Conservation (phyloP, 371 early-diverging fungal genomes). For the Batrachochytrium dendrobatidis region DNA sequence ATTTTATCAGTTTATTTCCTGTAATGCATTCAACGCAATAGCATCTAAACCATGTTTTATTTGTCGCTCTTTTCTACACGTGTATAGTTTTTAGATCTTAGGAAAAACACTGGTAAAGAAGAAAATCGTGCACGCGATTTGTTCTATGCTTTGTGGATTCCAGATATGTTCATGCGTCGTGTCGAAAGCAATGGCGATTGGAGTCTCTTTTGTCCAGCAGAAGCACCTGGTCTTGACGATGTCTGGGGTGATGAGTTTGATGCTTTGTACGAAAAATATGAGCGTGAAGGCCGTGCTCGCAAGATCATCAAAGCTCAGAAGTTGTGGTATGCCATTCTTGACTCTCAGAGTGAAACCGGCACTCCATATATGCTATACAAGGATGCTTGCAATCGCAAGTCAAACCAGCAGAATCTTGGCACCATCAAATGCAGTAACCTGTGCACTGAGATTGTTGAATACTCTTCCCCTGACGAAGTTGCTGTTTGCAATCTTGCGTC, state of each 20-base stretch:
- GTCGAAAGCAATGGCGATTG: conserved; percentile 93
- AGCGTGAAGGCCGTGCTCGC: conserved; percentile 76
- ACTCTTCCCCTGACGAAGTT: conserved; percentile 92
- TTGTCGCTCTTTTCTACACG: conserved; percentile 7
- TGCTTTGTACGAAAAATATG: conserved; percentile 84
- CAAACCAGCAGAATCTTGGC: conserved; percentile 95
- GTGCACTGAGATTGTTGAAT: conserved; percentile 93
- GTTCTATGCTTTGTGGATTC: conserved; percentile 97
- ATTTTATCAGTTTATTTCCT: neutral
- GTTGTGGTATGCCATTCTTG: conserved; percentile 97
- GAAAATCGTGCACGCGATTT: conserved; percentile 96
- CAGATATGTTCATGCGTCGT: conserved; percentile 99
- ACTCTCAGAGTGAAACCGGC: conserved; percentile 98
- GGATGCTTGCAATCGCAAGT: conserved; percentile 96
- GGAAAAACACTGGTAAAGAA: conserved; percentile 99
- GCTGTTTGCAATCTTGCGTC: conserved; percentile 99
- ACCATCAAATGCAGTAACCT: conserved; percentile 82
- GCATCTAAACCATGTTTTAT: neutral
- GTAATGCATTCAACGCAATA: neutral
- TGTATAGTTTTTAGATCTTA: conserved; percentile 94
- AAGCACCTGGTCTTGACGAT: conserved; percentile 88
- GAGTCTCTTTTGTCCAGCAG: conserved; percentile 97
- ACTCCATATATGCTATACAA: conserved; percentile 99
- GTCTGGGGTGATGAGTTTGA: conserved; percentile 96
- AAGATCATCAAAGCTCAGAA: conserved; percentile 93